phyloP scores from a whole-genome alignment of 2,329 filamentous ascomycete species.

The Chrysosporium keratinophilum region DNA sequence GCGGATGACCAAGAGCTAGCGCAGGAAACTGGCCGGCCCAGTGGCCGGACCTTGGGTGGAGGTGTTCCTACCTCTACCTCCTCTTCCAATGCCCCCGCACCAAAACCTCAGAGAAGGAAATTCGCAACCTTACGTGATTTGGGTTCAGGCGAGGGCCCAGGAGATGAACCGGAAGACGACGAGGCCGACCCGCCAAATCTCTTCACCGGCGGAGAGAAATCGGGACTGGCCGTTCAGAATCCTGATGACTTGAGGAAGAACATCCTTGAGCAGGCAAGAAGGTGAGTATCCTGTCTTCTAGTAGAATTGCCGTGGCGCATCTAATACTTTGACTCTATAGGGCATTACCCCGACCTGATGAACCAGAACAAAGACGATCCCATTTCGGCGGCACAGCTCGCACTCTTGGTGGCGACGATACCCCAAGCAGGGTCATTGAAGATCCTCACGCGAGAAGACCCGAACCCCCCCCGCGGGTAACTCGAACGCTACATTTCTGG shows the following conservation, averaged over 20 bases:
- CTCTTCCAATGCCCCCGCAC: conserved; percentile 24
- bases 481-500: conserved; percentile 54
- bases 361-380: conserved; percentile 34
- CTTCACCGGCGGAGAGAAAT: conserved; percentile 58
- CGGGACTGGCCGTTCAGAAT: conserved; percentile 57
- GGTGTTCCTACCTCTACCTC: conserved; percentile 24
- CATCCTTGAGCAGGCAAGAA: conserved; percentile 39
- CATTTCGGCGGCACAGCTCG: conserved; percentile 51
- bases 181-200: conserved; percentile 47
- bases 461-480: conserved; percentile 42
- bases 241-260: conserved; percentile 46
- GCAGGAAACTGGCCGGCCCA: conserved; percentile 14
- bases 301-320: conserved; percentile 10
- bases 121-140: conserved; percentile 42
- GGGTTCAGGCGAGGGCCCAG: conserved; percentile 30
- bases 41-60: conserved; percentile 28
- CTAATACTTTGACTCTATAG: conserved; percentile 3
- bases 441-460: conserved; percentile 39
- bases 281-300: conserved; percentile 11
- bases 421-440: conserved; percentile 48
- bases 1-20: conserved; percentile 23
- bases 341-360: conserved; percentile 29
- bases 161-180: conserved; percentile 39
- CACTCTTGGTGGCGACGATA: conserved; percentile 56
- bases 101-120: conserved; percentile 33